Evolutionary conservation across 2,329 filamentous ascomycete genomes (phyloP).

Genomic region (Keithomyces neogunnii): DNA sequence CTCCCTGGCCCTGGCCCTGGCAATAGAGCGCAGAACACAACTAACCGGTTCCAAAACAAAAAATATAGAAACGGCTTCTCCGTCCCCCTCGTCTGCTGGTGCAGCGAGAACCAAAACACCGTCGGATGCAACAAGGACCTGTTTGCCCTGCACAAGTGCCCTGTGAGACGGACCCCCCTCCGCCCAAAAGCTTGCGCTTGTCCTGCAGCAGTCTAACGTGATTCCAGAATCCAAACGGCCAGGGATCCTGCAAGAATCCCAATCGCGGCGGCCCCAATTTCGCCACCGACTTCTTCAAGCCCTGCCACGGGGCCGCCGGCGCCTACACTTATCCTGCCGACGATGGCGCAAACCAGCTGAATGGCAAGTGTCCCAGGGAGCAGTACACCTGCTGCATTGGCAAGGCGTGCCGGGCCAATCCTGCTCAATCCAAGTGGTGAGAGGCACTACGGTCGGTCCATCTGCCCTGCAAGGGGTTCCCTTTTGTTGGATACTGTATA

Average conservation of each 20-base stretch:
- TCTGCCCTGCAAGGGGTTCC: too few relatives aligned
- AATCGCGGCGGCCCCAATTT: neutral
- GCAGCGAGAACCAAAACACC: neutral
- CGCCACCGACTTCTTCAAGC: neutral
- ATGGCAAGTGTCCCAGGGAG: conserved; percentile 7
- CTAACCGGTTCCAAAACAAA: too few relatives aligned
- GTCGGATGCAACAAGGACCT: neutral
- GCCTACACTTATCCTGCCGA: conserved; percentile 9
- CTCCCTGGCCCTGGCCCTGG: too few relatives aligned
- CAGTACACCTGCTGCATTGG: conserved; percentile 11
- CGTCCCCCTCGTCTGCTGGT: conserved; percentile 11
- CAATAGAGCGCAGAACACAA: too few relatives aligned
- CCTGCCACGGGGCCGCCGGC: conserved; percentile 6
- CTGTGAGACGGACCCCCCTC: neutral
- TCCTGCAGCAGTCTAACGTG: neutral
- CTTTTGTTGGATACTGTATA: too few relatives aligned
- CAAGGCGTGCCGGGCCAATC: neutral
- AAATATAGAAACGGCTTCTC: conserved; percentile 13
- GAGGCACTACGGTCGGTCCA: neutral
- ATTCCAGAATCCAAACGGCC: neutral
- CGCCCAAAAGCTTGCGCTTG: too few relatives aligned
- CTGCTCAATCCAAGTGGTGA: neutral
- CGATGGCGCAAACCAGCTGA: conserved; percentile 8
- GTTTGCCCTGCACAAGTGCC: neutral
- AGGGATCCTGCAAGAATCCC: neutral